Evolutionary conservation across 495 filamentous ascomycete species (phyloP).

Genomic region (Talaromyces trachyspermus): DNA sequence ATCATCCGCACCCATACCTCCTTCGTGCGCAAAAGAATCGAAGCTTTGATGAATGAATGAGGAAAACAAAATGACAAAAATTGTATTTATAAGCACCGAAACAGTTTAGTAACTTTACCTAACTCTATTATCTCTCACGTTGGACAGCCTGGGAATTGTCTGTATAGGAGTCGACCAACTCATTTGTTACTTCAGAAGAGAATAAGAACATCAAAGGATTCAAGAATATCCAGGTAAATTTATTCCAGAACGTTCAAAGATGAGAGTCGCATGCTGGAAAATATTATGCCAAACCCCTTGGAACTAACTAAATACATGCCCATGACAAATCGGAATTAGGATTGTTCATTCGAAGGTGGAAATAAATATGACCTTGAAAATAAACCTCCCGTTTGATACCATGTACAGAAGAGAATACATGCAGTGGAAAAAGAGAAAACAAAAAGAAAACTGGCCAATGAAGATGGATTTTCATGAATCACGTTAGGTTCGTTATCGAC

Average conservation of each 20-base stretch:
- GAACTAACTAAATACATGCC: constrained; percentile 7
- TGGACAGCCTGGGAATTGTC: neutral
- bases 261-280: no score
- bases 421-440: neutral
- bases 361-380: no score
- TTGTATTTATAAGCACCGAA: no score
- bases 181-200: neutral
- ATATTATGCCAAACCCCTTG: no score
- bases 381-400: neutral
- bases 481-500: constrained; percentile 2
- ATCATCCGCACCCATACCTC: neutral
- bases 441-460: neutral
- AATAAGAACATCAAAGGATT: neutral
- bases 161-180: neutral
- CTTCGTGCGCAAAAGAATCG: neutral
- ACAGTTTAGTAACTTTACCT: no score
- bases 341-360: no score
- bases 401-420: constrained; percentile 4
- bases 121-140: neutral
- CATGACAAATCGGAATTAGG: neutral
- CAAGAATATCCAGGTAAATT: neutral
- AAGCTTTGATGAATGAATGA: no score
- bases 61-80: no score
- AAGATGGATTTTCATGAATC: constrained; percentile 4
- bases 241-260: no score